A percentile compares a stretch with the other conserved stretches of the same genome.
phyloP scores from a whole-genome alignment of 31 red algal genomes.

The Asparagopsis taxiformis region DNA sequence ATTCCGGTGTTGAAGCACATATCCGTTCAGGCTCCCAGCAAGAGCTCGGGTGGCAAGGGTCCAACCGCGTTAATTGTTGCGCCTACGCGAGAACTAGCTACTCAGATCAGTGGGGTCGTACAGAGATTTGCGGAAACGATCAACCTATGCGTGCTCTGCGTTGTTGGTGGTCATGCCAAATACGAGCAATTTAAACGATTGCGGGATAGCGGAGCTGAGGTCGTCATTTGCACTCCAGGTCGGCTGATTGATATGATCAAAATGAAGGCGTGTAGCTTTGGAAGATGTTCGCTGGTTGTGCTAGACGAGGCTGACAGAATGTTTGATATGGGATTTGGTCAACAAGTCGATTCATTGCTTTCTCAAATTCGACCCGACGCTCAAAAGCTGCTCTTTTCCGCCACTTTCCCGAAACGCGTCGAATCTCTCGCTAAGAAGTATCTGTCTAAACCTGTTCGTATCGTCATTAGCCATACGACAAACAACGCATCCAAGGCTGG shows the following conservation, averaged over 20 bases:
- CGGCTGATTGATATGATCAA: constrained; percentile 84
- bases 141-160: constrained; percentile 24
- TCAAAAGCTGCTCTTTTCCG: constrained; percentile 78
- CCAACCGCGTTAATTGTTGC: constrained; percentile 73
- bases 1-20: constrained; percentile 71
- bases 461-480: constrained; percentile 19
- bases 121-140: constrained; percentile 1
- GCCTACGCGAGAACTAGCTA: constrained; percentile 87
- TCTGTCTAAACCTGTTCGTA: constrained; percentile 36
- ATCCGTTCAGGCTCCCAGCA: constrained; percentile 7
- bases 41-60: constrained; percentile 26
- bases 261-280: constrained; percentile 73
- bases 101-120: constrained; percentile 75
- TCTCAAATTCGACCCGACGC: constrained; percentile 84
- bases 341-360: constrained; percentile 75
- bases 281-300: constrained; percentile 72
- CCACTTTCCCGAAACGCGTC: constrained; percentile 68
- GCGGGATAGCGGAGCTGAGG: constrained; percentile 57
- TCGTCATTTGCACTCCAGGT: constrained; percentile 86
- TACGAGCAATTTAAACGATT: constrained; percentile 78
- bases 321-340: constrained; percentile 86
- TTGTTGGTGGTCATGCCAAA: constrained; percentile 70
- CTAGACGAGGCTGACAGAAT: constrained; percentile 94
- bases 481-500: constrained; percentile 64
- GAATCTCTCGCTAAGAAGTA: constrained; percentile 32